Evolutionary conservation across 2,329 filamentous ascomycete species (phyloP), one percentile per base, ranked within the genome.

Genomic region (Colletotrichum filicis): DNA sequence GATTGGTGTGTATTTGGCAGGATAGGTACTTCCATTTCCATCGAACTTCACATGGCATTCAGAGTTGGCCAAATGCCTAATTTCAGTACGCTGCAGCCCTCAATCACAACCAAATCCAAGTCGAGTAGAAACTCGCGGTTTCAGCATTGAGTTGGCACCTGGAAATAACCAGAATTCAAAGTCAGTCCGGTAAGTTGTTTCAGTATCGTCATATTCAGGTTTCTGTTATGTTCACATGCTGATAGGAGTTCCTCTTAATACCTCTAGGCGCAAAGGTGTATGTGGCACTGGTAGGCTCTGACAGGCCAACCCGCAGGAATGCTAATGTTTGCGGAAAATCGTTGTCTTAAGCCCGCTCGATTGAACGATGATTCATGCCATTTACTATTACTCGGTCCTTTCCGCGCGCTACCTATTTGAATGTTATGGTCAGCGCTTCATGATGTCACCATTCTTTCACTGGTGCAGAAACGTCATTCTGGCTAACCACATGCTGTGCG

Each of bases 361-460:
- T 57, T 57, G 30, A 57, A 32, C 52, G 62, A 42, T 42, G 30
- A 37, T 65, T 57, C 62, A 46, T 46, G 14, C 16, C 32, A 14
- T 1, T 28, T 1, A 7, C 46, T n/a, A 16, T 46, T 11, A 46
- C 5, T 42, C 6, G 14, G 7, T 30, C 14, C 9, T 19, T 46
- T 8, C 16, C 22, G 22, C 32, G 32, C 24, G 19, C 19, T 8
- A 14, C 12, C 11, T 8, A 14, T n/a, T 11, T 9, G 30, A 24
- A 7, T 9, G 9, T 55, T 57, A 9, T 22, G 32, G 49, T 8
- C 46, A 24, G 26, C 9, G 4, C 6, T 28, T 46, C 62, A 71
- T 71, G 68, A 71, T 71, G 68, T 71, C 68, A 71, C 65, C 63
- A 62, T 56, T 30, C 24, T n/a, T 68, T 8, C 28, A 5, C 6